phyloP scores from a whole-genome alignment of 306 rosid species.

The Bauhinia variegata region DNA sequence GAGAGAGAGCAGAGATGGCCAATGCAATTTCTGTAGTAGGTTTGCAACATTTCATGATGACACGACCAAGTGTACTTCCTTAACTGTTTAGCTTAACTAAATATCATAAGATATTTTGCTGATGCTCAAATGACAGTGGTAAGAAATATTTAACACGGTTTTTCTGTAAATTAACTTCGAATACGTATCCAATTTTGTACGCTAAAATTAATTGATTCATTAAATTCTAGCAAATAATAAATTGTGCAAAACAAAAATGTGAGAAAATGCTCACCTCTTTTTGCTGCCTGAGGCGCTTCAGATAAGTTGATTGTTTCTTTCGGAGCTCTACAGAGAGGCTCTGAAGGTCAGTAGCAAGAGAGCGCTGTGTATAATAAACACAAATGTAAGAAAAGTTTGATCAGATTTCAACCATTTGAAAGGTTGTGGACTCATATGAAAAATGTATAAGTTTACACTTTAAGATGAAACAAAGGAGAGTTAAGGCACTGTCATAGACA shows the following conservation, averaged over 20 bases:
- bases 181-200: not conserved
- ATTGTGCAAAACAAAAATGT: slow-evolving; percentile 6
- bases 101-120: slow-evolving; percentile 22
- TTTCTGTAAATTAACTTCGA: slow-evolving; percentile 14
- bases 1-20: slow-evolving; percentile 9
- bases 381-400: slow-evolving; percentile 30
- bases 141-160: slow-evolving; percentile 12
- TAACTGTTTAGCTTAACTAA: slow-evolving; percentile 28
- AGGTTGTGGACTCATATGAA: slow-evolving; percentile 1
- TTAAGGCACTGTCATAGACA: slow-evolving; percentile 7
- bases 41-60: slow-evolving; percentile 24
- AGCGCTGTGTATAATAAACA: slow-evolving; percentile 67
- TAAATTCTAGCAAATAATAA: slow-evolving; percentile 29
- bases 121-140: slow-evolving; percentile 11
- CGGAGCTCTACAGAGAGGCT: slow-evolving; percentile 95
- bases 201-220: slow-evolving; percentile 17
- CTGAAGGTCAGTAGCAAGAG: slow-evolving; percentile 99
- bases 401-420: slow-evolving; percentile 23
- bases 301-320: slow-evolving; percentile 92
- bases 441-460: not conserved
- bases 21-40: slow-evolving; percentile 17
- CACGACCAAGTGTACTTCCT: slow-evolving; percentile 20
- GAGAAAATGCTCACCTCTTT: slow-evolving; percentile 63
- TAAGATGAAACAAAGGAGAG: slow-evolving; percentile 19
- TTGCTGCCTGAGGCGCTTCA: slow-evolving; percentile 88